Evolutionary conservation across 176 grass and related monocot species (phyloP).

Genomic region (Olyra latifolia): DNA sequence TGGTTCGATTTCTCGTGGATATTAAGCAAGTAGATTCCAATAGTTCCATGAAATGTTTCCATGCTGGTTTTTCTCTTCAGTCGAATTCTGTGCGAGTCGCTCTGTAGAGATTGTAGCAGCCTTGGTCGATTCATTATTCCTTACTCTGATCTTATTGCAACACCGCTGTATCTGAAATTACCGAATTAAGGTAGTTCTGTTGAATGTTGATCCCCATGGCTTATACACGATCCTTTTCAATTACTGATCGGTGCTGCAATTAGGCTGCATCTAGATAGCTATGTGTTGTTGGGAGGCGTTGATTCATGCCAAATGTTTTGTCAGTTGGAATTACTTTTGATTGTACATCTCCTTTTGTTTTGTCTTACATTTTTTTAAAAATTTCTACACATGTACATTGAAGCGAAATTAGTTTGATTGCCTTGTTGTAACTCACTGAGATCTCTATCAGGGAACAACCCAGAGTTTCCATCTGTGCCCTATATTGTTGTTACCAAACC

Average conservation of each 20-base stretch:
- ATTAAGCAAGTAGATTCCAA: background rate
- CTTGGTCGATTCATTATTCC: background rate
- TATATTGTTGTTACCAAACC: conserved; percentile 66
- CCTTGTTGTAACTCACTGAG: conserved; percentile 11
- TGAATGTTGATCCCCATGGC: background rate
- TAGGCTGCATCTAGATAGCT: conserved; percentile 2
- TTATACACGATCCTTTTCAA: background rate
- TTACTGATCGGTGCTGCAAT: background rate
- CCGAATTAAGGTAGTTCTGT: background rate
- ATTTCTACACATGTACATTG: background rate
- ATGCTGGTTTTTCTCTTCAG: background rate
- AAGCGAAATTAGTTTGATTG: background rate
- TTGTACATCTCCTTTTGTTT: background rate
- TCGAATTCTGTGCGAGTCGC: background rate
- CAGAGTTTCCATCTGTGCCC: conserved; percentile 45
- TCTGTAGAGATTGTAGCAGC: background rate
- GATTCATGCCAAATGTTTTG: background rate
- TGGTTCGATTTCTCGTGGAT: background rate
- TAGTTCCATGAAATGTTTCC: conserved; percentile 12
- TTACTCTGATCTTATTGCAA: background rate
- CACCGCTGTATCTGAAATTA: background rate
- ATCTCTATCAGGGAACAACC: conserved; percentile 44
- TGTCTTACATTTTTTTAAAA: background rate
- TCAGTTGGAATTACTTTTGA: background rate
- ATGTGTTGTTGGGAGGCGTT: background rate